Evolutionary conservation across 2,329 filamentous ascomycete genomes (phyloP).

Genomic region (Diatrype stigma): DNA sequence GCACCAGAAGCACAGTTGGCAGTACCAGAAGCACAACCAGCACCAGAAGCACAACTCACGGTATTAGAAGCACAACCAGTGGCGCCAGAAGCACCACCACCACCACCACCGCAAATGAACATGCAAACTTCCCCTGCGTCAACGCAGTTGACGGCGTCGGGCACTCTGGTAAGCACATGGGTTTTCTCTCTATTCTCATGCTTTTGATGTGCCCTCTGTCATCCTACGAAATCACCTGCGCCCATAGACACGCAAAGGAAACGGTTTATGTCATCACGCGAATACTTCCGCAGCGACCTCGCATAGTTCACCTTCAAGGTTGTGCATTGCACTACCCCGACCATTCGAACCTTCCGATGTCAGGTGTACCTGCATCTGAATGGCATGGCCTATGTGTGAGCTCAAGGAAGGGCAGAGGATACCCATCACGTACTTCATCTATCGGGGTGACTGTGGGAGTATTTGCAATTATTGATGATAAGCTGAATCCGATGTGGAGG

Average conservation of each 20-base stretch:
- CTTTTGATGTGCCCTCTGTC: not conserved
- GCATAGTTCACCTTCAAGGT: not conserved
- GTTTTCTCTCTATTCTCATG: slow-evolving; percentile 1
- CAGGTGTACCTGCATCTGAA: too few relatives aligned
- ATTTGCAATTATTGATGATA: too few relatives aligned
- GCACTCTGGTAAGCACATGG: slow-evolving; percentile 24
- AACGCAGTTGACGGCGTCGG: slow-evolving; percentile 25
- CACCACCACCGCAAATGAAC: slow-evolving; percentile 2
- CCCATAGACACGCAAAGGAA: not conserved
- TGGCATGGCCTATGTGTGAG: too few relatives aligned
- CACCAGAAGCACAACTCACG: not conserved
- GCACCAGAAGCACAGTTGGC: slow-evolving; percentile 5
- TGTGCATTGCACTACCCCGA: not conserved
- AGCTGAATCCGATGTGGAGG: too few relatives aligned
- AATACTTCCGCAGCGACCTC: not conserved
- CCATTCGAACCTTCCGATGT: not conserved
- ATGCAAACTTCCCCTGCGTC: slow-evolving; percentile 26
- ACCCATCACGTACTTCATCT: not conserved
- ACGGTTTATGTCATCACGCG: not conserved
- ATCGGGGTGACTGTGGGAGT: too few relatives aligned
- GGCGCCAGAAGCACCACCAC: slow-evolving; percentile 1
- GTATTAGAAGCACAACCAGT: not conserved
- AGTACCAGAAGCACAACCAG: slow-evolving; percentile 3
- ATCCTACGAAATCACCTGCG: too few relatives aligned
- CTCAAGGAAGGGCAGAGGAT: too few relatives aligned